phyloP scores from a whole-genome alignment of 805 yeast genomes.

The Candida broadrunensis region DNA sequence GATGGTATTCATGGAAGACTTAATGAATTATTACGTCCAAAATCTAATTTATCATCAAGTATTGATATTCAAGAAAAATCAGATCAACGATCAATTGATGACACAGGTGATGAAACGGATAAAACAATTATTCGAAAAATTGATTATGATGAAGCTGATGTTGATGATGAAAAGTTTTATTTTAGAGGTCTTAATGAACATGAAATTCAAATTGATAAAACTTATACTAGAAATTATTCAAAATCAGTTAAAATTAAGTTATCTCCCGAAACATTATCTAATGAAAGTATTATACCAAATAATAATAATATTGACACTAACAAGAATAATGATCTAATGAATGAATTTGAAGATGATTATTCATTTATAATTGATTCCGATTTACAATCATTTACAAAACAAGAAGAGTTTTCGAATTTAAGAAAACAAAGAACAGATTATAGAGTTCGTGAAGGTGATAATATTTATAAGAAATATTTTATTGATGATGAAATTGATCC shows the following conservation, averaged over 20 bases:
- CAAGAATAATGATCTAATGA: neutral
- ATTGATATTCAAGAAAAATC: constrained; percentile 4
- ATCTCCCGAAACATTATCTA: neutral
- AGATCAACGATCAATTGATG: constrained; percentile 9
- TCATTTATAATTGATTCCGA: neutral
- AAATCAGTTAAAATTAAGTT: neutral
- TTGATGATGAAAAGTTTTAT: neutral
- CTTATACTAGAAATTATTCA: neutral
- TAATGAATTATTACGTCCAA: neutral
- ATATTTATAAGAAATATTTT: constrained; percentile 42
- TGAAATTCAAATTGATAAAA: neutral
- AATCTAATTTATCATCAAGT: neutral
- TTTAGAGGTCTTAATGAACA: neutral
- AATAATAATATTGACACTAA: neutral
- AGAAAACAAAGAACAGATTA: constrained; percentile 41
- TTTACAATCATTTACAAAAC: neutral
- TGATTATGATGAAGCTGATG: neutral
- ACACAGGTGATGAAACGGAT: neutral
- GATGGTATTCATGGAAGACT: neutral
- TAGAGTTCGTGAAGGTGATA: constrained; percentile 60
- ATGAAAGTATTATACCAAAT: neutral
- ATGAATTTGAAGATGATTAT: constrained; percentile 8
- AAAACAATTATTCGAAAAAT: neutral
- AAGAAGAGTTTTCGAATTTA: constrained; percentile 6
- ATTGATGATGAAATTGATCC: constrained; percentile 45